Conservation (phyloP, 2,329 filamentous ascomycete species). For the Eutypella sp. region DNA sequence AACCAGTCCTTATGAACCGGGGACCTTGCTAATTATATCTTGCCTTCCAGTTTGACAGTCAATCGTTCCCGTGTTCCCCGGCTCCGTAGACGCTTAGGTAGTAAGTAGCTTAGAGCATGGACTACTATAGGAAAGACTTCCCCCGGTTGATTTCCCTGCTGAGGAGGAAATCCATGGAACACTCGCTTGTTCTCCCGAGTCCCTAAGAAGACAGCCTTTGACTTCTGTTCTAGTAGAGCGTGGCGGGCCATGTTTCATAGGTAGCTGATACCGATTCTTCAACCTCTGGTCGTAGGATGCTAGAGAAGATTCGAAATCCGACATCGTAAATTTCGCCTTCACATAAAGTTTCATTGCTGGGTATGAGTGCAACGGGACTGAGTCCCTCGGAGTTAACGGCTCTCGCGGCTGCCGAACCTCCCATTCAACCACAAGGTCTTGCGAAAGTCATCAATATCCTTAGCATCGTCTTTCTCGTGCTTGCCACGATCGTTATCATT, state of each 20-base stretch:
- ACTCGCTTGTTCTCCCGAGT: background rate
- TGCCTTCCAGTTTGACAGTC: too few relatives aligned
- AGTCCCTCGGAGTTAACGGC: background rate
- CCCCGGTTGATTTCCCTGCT: too few relatives aligned
- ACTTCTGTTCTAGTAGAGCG: background rate
- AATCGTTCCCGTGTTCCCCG: too few relatives aligned
- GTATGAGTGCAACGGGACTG: background rate
- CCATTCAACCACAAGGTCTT: background rate
- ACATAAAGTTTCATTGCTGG: background rate
- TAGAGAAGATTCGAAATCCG: background rate
- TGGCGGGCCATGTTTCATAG: background rate
- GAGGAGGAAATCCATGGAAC: too few relatives aligned
- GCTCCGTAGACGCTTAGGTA: too few relatives aligned
- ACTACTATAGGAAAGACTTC: too few relatives aligned
- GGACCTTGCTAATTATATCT: too few relatives aligned
- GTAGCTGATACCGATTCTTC: background rate
- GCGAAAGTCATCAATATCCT: background rate
- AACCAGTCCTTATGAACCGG: too few relatives aligned
- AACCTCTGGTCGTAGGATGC: background rate
- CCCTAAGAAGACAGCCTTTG: background rate
- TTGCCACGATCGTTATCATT: background rate
- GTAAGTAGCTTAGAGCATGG: too few relatives aligned
- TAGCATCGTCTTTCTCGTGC: background rate
- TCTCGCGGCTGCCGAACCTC: conserved; percentile 9
- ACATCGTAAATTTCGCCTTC: background rate